These are phyloP conservation scores for Baeospora myosura DNA, from an alignment of 1,284 basidiomycete genomes.

Conservation along the genomic window DNA sequence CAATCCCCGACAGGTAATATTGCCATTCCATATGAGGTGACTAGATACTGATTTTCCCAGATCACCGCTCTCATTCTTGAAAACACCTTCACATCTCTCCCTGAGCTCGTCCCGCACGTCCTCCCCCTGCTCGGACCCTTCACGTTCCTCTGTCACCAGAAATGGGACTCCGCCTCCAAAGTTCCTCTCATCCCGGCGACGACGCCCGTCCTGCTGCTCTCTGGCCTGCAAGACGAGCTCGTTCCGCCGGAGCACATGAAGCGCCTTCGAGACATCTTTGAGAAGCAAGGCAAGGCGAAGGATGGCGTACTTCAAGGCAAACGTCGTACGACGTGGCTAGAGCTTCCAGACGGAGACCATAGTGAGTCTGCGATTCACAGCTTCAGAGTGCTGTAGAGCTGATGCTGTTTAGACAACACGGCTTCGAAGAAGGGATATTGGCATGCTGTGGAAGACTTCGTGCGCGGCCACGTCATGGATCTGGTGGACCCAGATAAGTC, in stretches of 20 bases:
- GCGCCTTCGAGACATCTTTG: conserved; percentile 58
- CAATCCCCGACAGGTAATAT: conserved; percentile 63
- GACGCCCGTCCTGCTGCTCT: conserved; percentile 84
- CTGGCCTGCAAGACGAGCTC: conserved; percentile 75
- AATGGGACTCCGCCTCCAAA: conserved; percentile 79
- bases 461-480: conserved; percentile 7
- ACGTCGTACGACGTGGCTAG: conserved; percentile 20
- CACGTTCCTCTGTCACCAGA: conserved; percentile 81
- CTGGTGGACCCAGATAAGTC: background rate
- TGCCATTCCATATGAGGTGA: conserved; percentile 3
- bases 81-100: conserved; percentile 86
- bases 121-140: conserved; percentile 75
- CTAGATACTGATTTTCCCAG: conserved; percentile 27
- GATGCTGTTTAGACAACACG: conserved; percentile 9
- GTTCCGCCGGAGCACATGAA: conserved; percentile 86
- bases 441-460: conserved; percentile 12
- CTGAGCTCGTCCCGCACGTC: conserved; percentile 72
- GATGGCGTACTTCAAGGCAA: conserved; percentile 7
- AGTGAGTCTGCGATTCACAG: conserved; percentile 2
- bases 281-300: conserved; percentile 39
- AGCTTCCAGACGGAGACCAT: conserved; percentile 17
- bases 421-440: conserved; percentile 12
- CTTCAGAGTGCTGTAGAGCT: background rate
- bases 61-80: conserved; percentile 82
- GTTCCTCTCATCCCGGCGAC: conserved; percentile 52